Evolutionary conservation across 176 grass and related monocot species (phyloP).

Genomic region (Alopecurus myosuroides): DNA sequence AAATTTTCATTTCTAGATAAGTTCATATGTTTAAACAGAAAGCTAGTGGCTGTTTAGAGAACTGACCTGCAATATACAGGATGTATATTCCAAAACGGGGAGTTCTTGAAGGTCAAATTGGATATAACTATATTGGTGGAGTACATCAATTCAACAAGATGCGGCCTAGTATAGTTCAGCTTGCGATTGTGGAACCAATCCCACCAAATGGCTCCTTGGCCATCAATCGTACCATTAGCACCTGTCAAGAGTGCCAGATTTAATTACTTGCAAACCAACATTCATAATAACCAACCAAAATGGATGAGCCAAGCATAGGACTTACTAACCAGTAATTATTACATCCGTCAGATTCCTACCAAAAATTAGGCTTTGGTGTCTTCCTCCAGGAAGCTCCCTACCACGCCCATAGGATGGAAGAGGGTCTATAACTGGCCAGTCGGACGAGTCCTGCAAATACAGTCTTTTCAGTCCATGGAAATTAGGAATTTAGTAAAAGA

Average conservation of each 20-base stretch:
- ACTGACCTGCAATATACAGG: conserved; percentile 94
- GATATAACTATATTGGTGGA: conserved; percentile 84
- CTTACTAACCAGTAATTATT: conserved; percentile 75
- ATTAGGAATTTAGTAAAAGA: neutral
- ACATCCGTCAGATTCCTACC: conserved; percentile 84
- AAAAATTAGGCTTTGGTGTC: conserved; percentile 86
- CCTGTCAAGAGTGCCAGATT: conserved; percentile 36
- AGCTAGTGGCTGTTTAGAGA: conserved; percentile 24
- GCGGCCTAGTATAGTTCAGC: conserved; percentile 82
- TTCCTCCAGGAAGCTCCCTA: conserved; percentile 80
- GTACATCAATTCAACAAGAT: conserved; percentile 88
- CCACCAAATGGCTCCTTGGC: conserved; percentile 92
- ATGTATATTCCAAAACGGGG: conserved; percentile 95
- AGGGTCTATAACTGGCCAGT: conserved; percentile 79
- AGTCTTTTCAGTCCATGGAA: neutral
- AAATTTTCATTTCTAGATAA: conserved; percentile 35
- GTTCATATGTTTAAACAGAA: conserved; percentile 39
- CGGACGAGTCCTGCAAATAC: conserved; percentile 51
- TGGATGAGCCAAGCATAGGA: neutral
- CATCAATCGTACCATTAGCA: conserved; percentile 90
- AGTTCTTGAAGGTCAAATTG: conserved; percentile 87
- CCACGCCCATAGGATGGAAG: conserved; percentile 91
- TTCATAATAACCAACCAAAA: neutral
- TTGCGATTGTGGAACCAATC: conserved; percentile 63
- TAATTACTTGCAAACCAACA: neutral